Conservation (phyloP, 306 rosid species). For the Abrus precatorius region DNA sequence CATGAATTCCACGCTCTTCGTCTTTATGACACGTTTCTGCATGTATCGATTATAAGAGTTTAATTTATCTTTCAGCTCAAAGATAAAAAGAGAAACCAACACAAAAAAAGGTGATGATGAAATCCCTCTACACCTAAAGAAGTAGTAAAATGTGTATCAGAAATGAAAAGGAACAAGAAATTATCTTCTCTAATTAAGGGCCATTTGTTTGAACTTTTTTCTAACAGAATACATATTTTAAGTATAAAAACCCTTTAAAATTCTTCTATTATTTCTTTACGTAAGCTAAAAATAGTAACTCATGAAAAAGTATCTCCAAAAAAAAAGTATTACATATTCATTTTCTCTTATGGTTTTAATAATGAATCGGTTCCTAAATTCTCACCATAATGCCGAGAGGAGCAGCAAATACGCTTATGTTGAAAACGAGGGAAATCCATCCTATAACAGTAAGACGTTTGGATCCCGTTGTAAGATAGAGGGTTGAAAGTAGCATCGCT, state of each 20-base stretch:
- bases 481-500: conserved; percentile 71
- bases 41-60: not conserved
- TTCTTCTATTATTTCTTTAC: too few relatives aligned
- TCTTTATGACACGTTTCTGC: conserved; percentile 78
- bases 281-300: too few relatives aligned
- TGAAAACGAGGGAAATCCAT: conserved; percentile 81
- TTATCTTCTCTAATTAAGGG: not conserved
- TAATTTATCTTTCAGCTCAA: not conserved
- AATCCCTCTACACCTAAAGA: not conserved
- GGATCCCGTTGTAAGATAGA: conserved; percentile 60
- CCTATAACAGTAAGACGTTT: conserved; percentile 72
- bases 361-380: not conserved
- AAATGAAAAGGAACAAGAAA: not conserved
- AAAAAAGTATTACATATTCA: not conserved
- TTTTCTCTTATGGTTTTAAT: not conserved
- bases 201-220: not conserved
- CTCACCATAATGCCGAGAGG: conserved; percentile 82
- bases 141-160: not conserved
- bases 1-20: conserved; percentile 90
- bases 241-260: too few relatives aligned
- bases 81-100: not conserved
- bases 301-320: too few relatives aligned
- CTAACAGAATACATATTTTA: not conserved
- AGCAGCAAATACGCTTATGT: conserved; percentile 80
- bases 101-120: not conserved